phyloP scores from a whole-genome alignment of 352 stramenopile species.

The Phytophthora aleatoria region DNA sequence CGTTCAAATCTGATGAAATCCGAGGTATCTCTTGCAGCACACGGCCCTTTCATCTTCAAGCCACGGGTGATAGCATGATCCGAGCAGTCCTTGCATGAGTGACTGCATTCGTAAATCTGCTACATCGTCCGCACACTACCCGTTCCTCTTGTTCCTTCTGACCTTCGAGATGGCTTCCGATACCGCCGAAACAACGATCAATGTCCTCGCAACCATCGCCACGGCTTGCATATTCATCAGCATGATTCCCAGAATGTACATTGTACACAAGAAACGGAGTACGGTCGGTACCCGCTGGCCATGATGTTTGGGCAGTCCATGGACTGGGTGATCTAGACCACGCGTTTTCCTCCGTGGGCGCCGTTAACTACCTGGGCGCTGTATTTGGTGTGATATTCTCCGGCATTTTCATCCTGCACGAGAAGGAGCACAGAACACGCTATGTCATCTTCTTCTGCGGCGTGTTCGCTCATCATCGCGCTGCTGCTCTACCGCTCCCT shows the following conservation, averaged over 20 bases:
- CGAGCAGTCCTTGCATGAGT: not conserved
- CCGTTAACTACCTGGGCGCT: slow-evolving; percentile 34
- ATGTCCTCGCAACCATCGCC: slow-evolving; percentile 37
- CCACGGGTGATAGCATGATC: slow-evolving; percentile 2
- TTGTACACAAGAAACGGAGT: slow-evolving; percentile 27
- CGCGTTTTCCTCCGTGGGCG: slow-evolving; percentile 30
- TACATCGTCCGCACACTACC: not conserved
- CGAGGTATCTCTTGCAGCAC: not conserved
- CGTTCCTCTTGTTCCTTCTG: not conserved
- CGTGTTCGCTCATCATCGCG: slow-evolving; percentile 26
- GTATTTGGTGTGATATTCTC: slow-evolving; percentile 30
- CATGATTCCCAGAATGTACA: slow-evolving; percentile 33
- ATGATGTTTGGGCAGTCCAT: slow-evolving; percentile 40
- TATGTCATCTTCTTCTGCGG: slow-evolving; percentile 24
- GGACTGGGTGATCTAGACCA: slow-evolving; percentile 34
- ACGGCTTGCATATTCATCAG: slow-evolving; percentile 42
- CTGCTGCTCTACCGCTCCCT: slow-evolving; percentile 31
- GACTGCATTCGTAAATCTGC: slow-evolving; percentile 10
- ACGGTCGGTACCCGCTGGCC: slow-evolving; percentile 26
- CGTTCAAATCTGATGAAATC: slow-evolving; percentile 2
- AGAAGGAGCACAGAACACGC: slow-evolving; percentile 29
- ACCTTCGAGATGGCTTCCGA: slow-evolving; percentile 24
- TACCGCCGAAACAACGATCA: slow-evolving; percentile 29
- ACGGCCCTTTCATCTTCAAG: slow-evolving; percentile 12
- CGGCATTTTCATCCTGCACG: slow-evolving; percentile 26